phyloP scores from a whole-genome alignment of 2,329 filamentous ascomycete species.

The Eutypa lata region DNA sequence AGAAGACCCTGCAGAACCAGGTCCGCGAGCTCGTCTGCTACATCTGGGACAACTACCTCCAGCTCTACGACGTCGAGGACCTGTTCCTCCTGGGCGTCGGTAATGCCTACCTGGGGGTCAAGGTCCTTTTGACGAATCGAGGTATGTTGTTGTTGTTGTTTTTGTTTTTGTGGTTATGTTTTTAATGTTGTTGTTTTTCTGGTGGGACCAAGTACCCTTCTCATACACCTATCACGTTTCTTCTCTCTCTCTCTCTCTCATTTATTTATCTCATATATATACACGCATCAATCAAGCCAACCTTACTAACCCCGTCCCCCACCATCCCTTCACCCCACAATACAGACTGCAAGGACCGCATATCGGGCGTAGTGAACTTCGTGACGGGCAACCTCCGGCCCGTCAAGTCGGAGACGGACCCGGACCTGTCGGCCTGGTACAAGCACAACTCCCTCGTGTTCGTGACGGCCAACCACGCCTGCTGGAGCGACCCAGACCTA shows the following conservation, averaged over 20 bases:
- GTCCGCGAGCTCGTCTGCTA: constrained; percentile 77
- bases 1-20: constrained; percentile 51
- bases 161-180: background rate
- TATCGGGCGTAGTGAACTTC: constrained; percentile 77
- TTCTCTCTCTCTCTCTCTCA: background rate
- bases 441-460: constrained; percentile 76
- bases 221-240: background rate
- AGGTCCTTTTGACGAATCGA: constrained; percentile 74
- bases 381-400: constrained; percentile 74
- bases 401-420: constrained; percentile 74
- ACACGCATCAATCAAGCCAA: too few species aligned
- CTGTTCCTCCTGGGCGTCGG: constrained; percentile 87
- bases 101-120: constrained; percentile 81
- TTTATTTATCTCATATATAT: background rate
- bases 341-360: constrained; percentile 61
- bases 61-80: constrained; percentile 69
- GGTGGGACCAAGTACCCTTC: too few species aligned
- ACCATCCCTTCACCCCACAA: too few species aligned
- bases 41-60: constrained; percentile 96
- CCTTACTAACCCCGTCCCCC: too few species aligned
- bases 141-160: constrained; percentile 48
- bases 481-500: constrained; percentile 66
- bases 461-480: constrained; percentile 70
- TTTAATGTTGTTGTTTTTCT: background rate
- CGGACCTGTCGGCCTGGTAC: constrained; percentile 77